Evolutionary conservation across 2,329 filamentous ascomycete species (phyloP), one percentile per base, ranked within the genome.

Genomic region (Colletotrichum orchidophilum): DNA sequence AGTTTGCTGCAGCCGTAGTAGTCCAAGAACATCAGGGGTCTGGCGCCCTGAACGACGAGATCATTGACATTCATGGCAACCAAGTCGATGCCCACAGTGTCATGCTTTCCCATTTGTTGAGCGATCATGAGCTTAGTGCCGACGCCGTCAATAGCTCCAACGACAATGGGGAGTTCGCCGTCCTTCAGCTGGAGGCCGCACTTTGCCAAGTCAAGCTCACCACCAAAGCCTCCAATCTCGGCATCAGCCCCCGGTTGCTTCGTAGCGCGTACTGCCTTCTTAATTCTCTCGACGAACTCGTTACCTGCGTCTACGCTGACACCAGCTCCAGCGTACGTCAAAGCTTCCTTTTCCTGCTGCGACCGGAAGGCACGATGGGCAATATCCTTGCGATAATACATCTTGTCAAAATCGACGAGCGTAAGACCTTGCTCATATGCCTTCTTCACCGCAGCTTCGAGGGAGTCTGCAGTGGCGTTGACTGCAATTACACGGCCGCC

Each of bases 1-100:
- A 99, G 89, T 80, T 92, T 93, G 81, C 94, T 95, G 87, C 95
- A 98, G 72, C 95, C 96, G 83, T 97, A 98, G 88, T 97, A 98
- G 85, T 99, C 96, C 73, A 98, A 91, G 88, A 99, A 98, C 87
- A 96, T 96, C 74, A 98, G 87, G 2, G 96, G 95, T 76, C 96
- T 94, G 13, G 96, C 96, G 65, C 96, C 96, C 84, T 98, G 95
- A 9, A 98, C 96, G 62, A 99, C 92, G 0, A 99, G 88, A 78
- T 99, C 96, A 81, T 99, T 99, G 79, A 98, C 96, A 81, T 98
- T 98, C 96, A 98, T 98, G 75, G 96, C 96, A 4, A 99, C 96
- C 42, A 99, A 89, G 80, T 99, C 96, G 76, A 99, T 95, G 72
- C 96, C 96, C 12, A 99, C 96, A 3, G 95, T 97, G 81, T 96